Base-by-base conservation (phyloP, 73 alveolate species). In the Tetrahymena borealis region DNA sequence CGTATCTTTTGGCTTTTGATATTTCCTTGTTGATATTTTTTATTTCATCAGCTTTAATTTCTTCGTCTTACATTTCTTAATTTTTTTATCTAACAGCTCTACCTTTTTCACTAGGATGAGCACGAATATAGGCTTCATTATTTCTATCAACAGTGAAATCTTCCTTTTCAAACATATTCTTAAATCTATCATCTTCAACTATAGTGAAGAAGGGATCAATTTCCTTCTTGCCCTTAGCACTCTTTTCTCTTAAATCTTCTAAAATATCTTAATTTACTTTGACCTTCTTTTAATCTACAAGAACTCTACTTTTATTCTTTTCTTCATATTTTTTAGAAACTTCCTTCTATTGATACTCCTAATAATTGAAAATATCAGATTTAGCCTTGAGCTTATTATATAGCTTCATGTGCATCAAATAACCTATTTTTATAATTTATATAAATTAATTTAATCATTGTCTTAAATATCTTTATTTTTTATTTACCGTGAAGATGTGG, bases 401-500 rank as follows among this genome's bases (percentile, higher is more conserved):
- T 92, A 96, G 94, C 95, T 96, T 95, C 95, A 95, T 93, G 92
- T 96, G 97, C 33, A 96, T 96, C 79, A 96, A 94, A 78, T 78
- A 96, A 41, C 85, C 85, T 60, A 6, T 7, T 18, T 6, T 39
- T 9, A 39, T 9, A 60, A 18, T 24, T 60, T 60, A 60, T 20
- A 24, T 60, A 24, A 60, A 60, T 18, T 3, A 4, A 10, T 41
- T 3, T 18, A 41, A 41, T 41, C 33, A n/a, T 11, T 41, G 33
- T 41, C 16, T 0, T 0, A 41, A 41, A 3, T 3, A 3, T 4
- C 16, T 18, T 41, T 3, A 41, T 40, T 1, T 18, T 6, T 41
- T 41, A 18, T 18, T 41, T 60, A 78, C 98, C 98, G 91, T 96
- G 98, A 92, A 95, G 94, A 96, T 94, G 95, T 35, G 97, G 96